Evolutionary conservation across 495 filamentous ascomycete genomes (phyloP).

Genomic region (Aspergillus biplanus): DNA sequence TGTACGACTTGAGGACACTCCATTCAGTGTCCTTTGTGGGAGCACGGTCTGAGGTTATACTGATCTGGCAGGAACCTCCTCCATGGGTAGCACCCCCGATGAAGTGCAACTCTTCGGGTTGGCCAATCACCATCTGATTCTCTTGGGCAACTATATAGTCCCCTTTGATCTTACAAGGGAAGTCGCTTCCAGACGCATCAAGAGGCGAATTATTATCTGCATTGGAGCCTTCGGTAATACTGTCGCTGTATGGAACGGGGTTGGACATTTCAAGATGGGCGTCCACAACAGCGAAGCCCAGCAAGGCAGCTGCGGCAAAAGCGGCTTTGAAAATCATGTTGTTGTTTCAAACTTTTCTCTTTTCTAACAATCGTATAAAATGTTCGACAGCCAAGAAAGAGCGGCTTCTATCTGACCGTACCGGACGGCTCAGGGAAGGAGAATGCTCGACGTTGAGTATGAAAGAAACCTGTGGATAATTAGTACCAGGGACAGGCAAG

Average conservation of each 20-base stretch:
- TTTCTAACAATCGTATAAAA: conserved; percentile 6
- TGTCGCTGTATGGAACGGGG: conserved; percentile 66
- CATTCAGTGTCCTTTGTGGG: conserved; percentile 58
- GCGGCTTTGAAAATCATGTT: conserved; percentile 46
- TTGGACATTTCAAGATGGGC: conserved; percentile 73
- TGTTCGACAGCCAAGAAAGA: conserved; percentile 33
- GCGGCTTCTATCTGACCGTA: conserved; percentile 36
- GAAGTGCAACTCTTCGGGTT: conserved; percentile 34
- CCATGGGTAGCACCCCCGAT: conserved; percentile 71
- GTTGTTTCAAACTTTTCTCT: conserved; percentile 22
- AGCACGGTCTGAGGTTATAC: conserved; percentile 72
- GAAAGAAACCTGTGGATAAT: not conserved
- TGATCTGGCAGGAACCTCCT: conserved; percentile 88
- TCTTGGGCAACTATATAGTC: conserved; percentile 30
- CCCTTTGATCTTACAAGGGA: conserved; percentile 71
- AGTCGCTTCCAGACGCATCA: conserved; percentile 61
- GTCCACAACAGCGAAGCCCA: conserved; percentile 53
- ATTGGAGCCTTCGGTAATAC: conserved; percentile 29
- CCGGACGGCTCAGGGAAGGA: conserved; percentile 44
- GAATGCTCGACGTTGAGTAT: conserved; percentile 28
- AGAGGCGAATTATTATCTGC: conserved; percentile 62
- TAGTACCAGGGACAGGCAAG: conserved; percentile 13
- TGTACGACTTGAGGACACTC: conserved; percentile 82
- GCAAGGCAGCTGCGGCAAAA: conserved; percentile 41
- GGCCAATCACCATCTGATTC: conserved; percentile 40